These are phyloP conservation scores for Lagenidium sp. DNA, from an alignment of 352 stramenopile species.

Conservation along the genomic window DNA sequence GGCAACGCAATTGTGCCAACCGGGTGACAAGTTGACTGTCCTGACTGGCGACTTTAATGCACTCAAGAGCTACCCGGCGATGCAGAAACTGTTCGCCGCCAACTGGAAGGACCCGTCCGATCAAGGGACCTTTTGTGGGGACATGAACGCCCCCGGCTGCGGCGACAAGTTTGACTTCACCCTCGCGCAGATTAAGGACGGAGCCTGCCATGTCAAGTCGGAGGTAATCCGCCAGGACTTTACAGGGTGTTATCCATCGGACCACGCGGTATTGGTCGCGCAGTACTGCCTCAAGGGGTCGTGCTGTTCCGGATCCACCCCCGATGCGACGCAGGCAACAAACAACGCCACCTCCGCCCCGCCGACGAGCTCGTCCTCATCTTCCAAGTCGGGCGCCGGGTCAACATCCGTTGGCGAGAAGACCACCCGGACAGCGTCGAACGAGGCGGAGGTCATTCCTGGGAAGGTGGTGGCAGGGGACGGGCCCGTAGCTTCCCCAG, in stretches of 20 bases:
- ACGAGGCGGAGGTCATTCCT: slow-evolving; percentile 8
- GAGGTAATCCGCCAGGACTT: slow-evolving; percentile 57
- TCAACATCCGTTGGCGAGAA: neutral
- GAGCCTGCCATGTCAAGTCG: slow-evolving; percentile 41
- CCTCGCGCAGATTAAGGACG: slow-evolving; percentile 26
- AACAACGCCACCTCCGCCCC: neutral
- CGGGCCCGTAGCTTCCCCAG: slow-evolving; percentile 1
- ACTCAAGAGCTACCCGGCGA: slow-evolving; percentile 49
- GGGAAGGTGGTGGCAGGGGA: slow-evolving; percentile 6
- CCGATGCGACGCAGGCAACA: slow-evolving; percentile 12
- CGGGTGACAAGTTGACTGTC: slow-evolving; percentile 48
- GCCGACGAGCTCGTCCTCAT: neutral
- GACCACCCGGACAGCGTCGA: neutral
- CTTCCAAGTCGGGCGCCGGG: neutral
- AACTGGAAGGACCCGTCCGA: slow-evolving; percentile 35
- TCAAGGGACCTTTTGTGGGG: slow-evolving; percentile 55
- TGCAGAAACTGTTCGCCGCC: slow-evolving; percentile 42
- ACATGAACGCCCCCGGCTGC: slow-evolving; percentile 51
- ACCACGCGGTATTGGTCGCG: slow-evolving; percentile 52
- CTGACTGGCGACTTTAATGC: slow-evolving; percentile 69
- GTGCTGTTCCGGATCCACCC: slow-evolving; percentile 27
- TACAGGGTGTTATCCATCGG: slow-evolving; percentile 61
- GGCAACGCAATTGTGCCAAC: slow-evolving; percentile 35
- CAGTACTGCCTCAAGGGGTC: slow-evolving; percentile 47
- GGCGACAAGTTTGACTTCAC: slow-evolving; percentile 70